Percentiles rank a stretch among this genome's conserved stretches.
Evolutionary conservation across 331 rosid genomes (phyloP).

Genomic region (Quercus phellos): DNA sequence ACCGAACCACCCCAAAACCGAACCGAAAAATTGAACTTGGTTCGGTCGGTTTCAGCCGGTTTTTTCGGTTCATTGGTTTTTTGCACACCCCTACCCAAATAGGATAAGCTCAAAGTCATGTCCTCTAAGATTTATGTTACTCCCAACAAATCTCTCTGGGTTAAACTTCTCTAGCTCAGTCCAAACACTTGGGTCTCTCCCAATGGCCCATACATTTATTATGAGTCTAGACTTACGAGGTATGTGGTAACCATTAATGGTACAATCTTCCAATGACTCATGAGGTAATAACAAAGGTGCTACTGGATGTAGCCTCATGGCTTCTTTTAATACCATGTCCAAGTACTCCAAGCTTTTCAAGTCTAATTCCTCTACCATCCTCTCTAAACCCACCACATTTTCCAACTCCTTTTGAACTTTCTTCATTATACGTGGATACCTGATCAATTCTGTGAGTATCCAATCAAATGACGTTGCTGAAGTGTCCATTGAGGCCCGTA

Average conservation of each 20-base stretch:
- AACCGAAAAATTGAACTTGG: no score
- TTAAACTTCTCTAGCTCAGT: conserved; percentile 35
- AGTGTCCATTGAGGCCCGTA: conserved; percentile 34
- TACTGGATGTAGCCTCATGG: conserved; percentile 48
- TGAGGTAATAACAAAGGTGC: conserved; percentile 52
- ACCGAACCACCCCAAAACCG: no score
- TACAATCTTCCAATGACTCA: conserved; percentile 39
- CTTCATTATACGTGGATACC: conserved; percentile 48
- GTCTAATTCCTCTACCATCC: conserved; percentile 56
- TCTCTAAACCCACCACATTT: conserved; percentile 40
- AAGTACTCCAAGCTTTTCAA: conserved; percentile 39
- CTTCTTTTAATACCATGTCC: conserved; percentile 49
- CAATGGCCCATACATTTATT: conserved; percentile 49
- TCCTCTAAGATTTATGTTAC: conserved; percentile 37
- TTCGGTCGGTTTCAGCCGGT: no score
- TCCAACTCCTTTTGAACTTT: conserved; percentile 46
- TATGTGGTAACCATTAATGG: conserved; percentile 34
- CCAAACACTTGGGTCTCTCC: conserved; percentile 48
- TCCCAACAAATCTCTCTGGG: conserved; percentile 51
- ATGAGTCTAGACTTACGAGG: conserved; percentile 42
- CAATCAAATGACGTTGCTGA: conserved; percentile 44
- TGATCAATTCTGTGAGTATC: conserved; percentile 41
- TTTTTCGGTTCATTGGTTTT: no score
- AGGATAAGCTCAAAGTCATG: conserved; percentile 37
- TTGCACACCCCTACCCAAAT: no score